A percentile compares a stretch with the other conserved stretches of the same genome.
phyloP scores from a whole-genome alignment of 495 filamentous ascomycete species.

The Darksidea phi region DNA sequence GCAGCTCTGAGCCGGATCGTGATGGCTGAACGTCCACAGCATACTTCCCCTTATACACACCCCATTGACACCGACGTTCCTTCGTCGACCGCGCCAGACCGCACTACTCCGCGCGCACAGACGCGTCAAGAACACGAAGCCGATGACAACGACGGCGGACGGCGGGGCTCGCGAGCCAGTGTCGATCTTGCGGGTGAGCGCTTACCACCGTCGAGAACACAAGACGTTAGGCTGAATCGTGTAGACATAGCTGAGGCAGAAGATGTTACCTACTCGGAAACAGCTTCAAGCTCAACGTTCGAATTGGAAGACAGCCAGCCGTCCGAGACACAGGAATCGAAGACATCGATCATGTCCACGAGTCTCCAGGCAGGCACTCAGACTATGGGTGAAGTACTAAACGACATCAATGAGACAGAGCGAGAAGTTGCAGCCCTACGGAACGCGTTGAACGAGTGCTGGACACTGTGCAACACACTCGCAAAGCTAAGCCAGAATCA shows the following conservation, averaged over 20 bases:
- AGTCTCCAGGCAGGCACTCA: conserved; percentile 31
- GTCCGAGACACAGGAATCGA: conserved; percentile 2
- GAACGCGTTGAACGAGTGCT: conserved; percentile 81
- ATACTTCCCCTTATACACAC: conserved; percentile 30
- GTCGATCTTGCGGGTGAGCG: conserved; percentile 69
- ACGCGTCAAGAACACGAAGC: conserved; percentile 70
- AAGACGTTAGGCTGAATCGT: neutral
- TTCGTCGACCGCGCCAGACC: conserved; percentile 62
- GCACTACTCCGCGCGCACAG: conserved; percentile 78
- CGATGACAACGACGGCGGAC: conserved; percentile 39
- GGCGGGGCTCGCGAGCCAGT: conserved; percentile 45
- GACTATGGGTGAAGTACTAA: conserved; percentile 37
- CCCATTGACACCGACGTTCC: conserved; percentile 59
- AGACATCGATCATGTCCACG: conserved; percentile 21
- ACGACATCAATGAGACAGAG: conserved; percentile 50
- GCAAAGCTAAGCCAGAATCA: conserved; percentile 82
- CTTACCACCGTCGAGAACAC: conserved; percentile 4
- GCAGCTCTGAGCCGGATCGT: neutral
- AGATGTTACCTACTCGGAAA: conserved; percentile 29
- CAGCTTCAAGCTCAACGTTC: conserved; percentile 5
- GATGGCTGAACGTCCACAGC: conserved; percentile 26
- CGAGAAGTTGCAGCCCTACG: conserved; percentile 72
- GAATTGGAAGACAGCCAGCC: conserved; percentile 13
- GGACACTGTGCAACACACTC: conserved; percentile 90
- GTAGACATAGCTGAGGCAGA: conserved; percentile 43